A percentile compares a stretch with the other conserved stretches of the same genome.
Conservation (phyloP, 805 yeast genomes). For the Candida ovalis region DNA sequence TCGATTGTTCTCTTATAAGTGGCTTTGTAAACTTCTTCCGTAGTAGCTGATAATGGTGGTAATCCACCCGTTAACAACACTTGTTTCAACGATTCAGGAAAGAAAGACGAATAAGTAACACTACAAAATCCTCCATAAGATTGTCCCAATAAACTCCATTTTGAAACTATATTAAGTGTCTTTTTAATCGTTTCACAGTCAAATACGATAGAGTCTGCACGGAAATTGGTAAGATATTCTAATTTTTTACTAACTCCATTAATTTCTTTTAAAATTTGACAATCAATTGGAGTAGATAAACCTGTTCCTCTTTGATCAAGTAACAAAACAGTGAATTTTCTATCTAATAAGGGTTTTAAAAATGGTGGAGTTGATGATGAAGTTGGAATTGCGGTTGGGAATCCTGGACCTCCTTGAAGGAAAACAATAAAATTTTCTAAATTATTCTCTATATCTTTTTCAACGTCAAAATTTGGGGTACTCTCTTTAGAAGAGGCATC, state of each 20-base stretch:
- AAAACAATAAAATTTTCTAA: constrained; percentile 22
- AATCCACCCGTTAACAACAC: constrained; percentile 55
- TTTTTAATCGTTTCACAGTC: constrained; percentile 47
- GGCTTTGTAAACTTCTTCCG: constrained; percentile 46
- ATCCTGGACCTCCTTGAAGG: constrained; percentile 57
- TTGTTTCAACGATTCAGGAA: constrained; percentile 37
- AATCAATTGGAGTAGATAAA: constrained; percentile 43
- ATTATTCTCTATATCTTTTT: neutral
- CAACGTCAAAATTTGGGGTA: neutral
- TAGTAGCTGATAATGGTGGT: constrained; percentile 44
- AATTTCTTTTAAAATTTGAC: neutral
- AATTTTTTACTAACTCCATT: constrained; percentile 4
- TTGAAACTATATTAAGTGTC: constrained; percentile 14
- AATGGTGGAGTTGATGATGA: constrained; percentile 12
- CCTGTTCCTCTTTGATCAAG: constrained; percentile 67
- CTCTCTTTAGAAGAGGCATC: neutral
- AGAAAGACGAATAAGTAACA: constrained; percentile 45
- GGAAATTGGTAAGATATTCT: constrained; percentile 37
- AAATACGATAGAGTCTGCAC: constrained; percentile 50
- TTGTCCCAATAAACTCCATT: constrained; percentile 55
- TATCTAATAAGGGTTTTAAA: constrained; percentile 16
- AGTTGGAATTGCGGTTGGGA: constrained; percentile 32
- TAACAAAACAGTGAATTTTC: constrained; percentile 24
- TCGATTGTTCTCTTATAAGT: constrained; percentile 45
- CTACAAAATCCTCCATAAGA: constrained; percentile 54